Evolutionary conservation across 2,329 filamentous ascomycete species (phyloP).

Genomic region (Aspergillus clavatus): DNA sequence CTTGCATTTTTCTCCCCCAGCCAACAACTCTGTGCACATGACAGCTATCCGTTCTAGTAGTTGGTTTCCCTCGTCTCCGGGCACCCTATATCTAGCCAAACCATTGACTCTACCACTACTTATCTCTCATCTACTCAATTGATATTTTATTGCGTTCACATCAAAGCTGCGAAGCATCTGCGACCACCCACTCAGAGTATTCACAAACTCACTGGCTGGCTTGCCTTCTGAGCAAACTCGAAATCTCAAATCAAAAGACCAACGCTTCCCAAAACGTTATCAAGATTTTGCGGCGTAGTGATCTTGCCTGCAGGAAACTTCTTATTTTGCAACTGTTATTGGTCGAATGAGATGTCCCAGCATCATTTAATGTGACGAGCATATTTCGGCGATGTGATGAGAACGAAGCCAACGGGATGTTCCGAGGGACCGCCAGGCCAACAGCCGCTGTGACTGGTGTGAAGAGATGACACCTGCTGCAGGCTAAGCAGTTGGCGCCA

Average conservation of each 20-base stretch:
- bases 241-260: not conserved
- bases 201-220: not conserved
- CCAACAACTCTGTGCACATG: too few relatives aligned
- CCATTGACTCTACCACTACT: not conserved
- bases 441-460: slow-evolving; percentile 10
- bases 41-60: too few relatives aligned
- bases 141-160: not conserved
- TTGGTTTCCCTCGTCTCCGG: too few relatives aligned
- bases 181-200: not conserved
- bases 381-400: slow-evolving; percentile 18
- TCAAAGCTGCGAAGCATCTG: not conserved
- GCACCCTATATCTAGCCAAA: not conserved
- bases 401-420: slow-evolving; percentile 12
- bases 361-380: slow-evolving; percentile 13
- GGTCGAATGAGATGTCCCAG: slow-evolving; percentile 2
- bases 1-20: too few relatives aligned
- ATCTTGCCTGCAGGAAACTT: not conserved
- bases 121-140: not conserved
- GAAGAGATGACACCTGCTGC: slow-evolving; percentile 11
- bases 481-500: slow-evolving; percentile 10
- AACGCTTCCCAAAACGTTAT: not conserved
- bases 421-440: slow-evolving; percentile 14
- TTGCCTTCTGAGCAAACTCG: not conserved
- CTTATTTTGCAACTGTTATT: slow-evolving; percentile 7
- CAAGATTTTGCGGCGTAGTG: slow-evolving; percentile 7